Base-by-base conservation (phyloP, 1,139 yeast genomes). In the Groenewaldozyma sp. region DNA sequence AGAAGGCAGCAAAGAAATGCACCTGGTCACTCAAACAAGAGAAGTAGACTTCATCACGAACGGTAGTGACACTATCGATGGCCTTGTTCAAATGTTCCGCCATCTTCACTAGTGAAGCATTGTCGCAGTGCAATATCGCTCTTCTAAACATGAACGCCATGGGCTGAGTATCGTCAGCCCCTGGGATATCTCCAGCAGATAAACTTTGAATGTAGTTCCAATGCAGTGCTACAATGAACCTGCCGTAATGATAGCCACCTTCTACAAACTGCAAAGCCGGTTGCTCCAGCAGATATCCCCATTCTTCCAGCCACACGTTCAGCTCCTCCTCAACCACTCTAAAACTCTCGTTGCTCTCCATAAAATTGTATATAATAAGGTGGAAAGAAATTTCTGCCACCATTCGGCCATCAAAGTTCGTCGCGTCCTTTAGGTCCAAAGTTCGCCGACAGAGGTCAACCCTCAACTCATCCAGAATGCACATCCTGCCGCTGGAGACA, bases 371-470 rank as follows among this genome's bases (percentile, higher is more conserved):
- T 1, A 82, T 67, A 14, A 79, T 68, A 27, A 76, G 59, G 42
- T 80, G 73, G 9, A 82, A 67, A 16, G 78, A 74, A 39, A 82
- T 78, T 58, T 83, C 94, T 40, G 88, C 81, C 13, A 82, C 81
- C 78, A 83, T 82, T 45, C 94, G 63, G 11, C 87, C 88, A 55
- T 83, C 94, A 54, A 83, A 83, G 52, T 81, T 81, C 2, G 91
- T 81, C 0, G 91, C 77, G 34, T 74, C 68, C 1, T 78, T 69
- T 29, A 80, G 63, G 31, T 78, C 76, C 35, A 80, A 63, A 1
- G 81, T 73, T 6, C 80, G 69, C 18, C 76, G 69, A 44, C 87
- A 78, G 48, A 76, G 72, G 46, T 74, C 76, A 37, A 82, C 59
- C 43, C 88, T 63, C 28, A 72, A 66, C 46, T 75, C 80, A 54